phyloP scores from a whole-genome alignment of 179 eudicot genomes.

The Heliamphora pulchella region DNA sequence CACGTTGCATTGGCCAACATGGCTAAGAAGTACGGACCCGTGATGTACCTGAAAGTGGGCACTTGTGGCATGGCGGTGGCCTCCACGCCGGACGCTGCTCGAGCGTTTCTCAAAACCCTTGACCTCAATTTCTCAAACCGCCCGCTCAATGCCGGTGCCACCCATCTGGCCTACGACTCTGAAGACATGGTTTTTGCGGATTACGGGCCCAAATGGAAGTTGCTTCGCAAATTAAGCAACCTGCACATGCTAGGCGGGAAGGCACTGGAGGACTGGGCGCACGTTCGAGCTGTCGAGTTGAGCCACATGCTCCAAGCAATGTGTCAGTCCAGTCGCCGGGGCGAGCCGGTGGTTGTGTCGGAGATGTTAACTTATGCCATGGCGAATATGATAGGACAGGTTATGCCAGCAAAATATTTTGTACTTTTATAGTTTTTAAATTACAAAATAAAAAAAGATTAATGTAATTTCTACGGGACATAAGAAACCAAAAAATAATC shows the following conservation, averaged over 20 bases:
- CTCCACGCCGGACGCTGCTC: slow-evolving; percentile 32
- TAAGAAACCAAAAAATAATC: too few relatives aligned
- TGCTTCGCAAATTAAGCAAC: slow-evolving; percentile 26
- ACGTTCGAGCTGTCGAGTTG: slow-evolving; percentile 17
- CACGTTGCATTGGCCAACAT: slow-evolving; percentile 28
- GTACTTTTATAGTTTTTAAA: too few relatives aligned
- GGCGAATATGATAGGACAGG: slow-evolving; percentile 32
- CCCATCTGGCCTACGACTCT: slow-evolving; percentile 28
- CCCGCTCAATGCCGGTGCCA: slow-evolving; percentile 30
- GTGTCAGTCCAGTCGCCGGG: slow-evolving; percentile 12
- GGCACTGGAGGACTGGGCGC: slow-evolving; percentile 32
- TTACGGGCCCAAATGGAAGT: slow-evolving; percentile 33
- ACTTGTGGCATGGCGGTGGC: slow-evolving; percentile 33
- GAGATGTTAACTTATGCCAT: slow-evolving; percentile 27
- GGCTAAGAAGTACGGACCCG: slow-evolving; percentile 32
- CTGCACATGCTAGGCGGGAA: slow-evolving; percentile 36
- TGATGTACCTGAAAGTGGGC: slow-evolving; percentile 35
- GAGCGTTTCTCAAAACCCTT: slow-evolving; percentile 30
- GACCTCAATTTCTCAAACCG: slow-evolving; percentile 32
- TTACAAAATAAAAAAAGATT: too few relatives aligned
- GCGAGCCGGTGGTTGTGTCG: slow-evolving; percentile 27
- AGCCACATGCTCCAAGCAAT: slow-evolving; percentile 29
- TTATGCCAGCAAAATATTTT: too few relatives aligned
- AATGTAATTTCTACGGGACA: too few relatives aligned
- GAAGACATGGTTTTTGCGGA: slow-evolving; percentile 33